These are phyloP conservation scores for Diutina ranongensis DNA, from an alignment of 1,139 yeast genomes.

Conservation along the genomic window DNA sequence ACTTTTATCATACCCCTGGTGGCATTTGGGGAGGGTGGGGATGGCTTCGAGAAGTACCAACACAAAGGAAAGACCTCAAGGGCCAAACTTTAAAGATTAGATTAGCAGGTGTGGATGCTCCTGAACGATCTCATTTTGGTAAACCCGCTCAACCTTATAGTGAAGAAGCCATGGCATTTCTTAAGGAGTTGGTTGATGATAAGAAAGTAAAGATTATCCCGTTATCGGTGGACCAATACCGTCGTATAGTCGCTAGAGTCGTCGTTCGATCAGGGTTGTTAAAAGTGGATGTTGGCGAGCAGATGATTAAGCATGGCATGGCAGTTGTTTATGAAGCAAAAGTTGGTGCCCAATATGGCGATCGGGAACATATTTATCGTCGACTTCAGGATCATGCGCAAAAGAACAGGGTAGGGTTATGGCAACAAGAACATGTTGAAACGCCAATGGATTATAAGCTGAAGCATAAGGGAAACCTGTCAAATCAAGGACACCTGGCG, in stretches of 20 bases:
- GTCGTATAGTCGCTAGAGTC: conserved; percentile 77
- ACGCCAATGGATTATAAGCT: conserved; percentile 3
- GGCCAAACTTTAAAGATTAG: conserved; percentile 58
- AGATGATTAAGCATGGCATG: conserved; percentile 74
- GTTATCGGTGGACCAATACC: conserved; percentile 75
- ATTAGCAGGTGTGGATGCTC: conserved; percentile 95
- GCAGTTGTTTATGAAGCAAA: conserved; percentile 84
- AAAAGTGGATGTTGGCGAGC: conserved; percentile 67
- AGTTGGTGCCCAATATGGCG: conserved; percentile 77
- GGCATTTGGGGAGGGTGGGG: conserved; percentile 89
- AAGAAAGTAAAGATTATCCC: conserved; percentile 65
- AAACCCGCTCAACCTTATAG: conserved; percentile 85
- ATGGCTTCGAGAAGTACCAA: conserved; percentile 54
- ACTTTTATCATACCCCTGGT: conserved; percentile 89
- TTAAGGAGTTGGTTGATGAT: conserved; percentile 52
- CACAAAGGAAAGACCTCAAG: conserved; percentile 32
- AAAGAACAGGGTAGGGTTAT: conserved; percentile 49
- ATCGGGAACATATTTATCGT: conserved; percentile 49
- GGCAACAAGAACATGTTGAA: conserved; percentile 21
- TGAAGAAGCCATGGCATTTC: conserved; percentile 76
- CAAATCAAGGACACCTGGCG: neutral
- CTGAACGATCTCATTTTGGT: conserved; percentile 92
- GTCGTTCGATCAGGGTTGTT: conserved; percentile 68
- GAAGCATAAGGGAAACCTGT: neutral
- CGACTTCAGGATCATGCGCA: conserved; percentile 51